These are phyloP conservation scores for Davidsoniella neocaledoniae DNA, from an alignment of 2,329 filamentous ascomycete species.

Conservation along the genomic window DNA sequence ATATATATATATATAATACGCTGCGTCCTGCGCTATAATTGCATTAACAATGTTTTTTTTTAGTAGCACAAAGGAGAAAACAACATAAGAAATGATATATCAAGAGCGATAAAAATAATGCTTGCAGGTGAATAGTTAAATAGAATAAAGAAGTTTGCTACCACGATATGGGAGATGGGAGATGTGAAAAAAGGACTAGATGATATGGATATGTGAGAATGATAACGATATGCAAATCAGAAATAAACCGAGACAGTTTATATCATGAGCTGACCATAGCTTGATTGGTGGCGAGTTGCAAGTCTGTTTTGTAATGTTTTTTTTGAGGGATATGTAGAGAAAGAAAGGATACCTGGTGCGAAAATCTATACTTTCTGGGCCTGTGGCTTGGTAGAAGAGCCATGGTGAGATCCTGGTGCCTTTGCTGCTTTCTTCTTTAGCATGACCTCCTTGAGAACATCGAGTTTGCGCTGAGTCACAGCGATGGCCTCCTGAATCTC, in stretches of 20 bases:
- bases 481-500: conserved; percentile 67
- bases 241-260: not conserved
- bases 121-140: too few relatives aligned
- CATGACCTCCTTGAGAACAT: conserved; percentile 57
- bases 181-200: conserved; percentile 1
- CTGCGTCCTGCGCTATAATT: too few relatives aligned
- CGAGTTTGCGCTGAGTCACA: conserved; percentile 72
- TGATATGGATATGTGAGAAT: not conserved
- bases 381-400: not conserved
- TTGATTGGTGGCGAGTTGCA: too few relatives aligned
- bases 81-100: not conserved
- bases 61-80: conserved; percentile 2
- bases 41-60: not conserved
- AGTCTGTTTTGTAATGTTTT: too few relatives aligned
- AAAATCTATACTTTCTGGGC: not conserved
- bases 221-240: not conserved
- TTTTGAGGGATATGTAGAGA: too few relatives aligned
- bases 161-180: not conserved
- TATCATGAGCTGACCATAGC: too few relatives aligned
- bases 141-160: not conserved
- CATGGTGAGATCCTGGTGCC: not conserved
- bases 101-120: not conserved
- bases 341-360: too few relatives aligned
- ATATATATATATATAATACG: too few relatives aligned
- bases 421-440: conserved; percentile 31